Base-by-base conservation (phyloP, 164 flowering plant genomes). In the Nymphaea thermarum region DNA sequence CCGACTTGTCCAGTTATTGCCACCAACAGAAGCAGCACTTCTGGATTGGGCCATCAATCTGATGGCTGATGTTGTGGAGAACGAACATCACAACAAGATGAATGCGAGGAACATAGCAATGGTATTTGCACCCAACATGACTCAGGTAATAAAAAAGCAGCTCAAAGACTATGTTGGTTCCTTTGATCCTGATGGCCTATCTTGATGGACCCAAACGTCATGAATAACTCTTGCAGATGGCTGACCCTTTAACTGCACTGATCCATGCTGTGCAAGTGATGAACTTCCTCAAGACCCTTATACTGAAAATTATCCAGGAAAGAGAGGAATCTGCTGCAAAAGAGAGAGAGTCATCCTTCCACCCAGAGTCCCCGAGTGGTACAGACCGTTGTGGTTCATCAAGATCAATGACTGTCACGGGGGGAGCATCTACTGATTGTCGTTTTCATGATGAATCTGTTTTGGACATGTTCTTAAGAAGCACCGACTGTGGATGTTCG, bases 41-140 rank as follows among this genome's bases (percentile, higher is more conserved):
- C 99, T 94, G 43, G 87, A 91, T 74, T 94, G 99, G 99, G 87
- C 96, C 43, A 84, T 94, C 83, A 90, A 91, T 80, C 74, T 94
- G 76, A 91, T 91, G 99, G 86, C 90, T 51, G 99, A 94, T 73
- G 96, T 94, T 17, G 99, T 83, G 76, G 81, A 86, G 74, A 71
- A 85, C 64, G 97, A 91, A 70, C 81, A 82, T 65, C 70, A 62
- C 67, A 94, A 94, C 83, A 94, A 94, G 84, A 94, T 94, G 99
- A 90, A 94, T 78, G 97, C 96, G 10, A 87, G 95, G 36, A 91
- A 91, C 70, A 82, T 89, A 65, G 93, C 97, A 3, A 85, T 91
- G 95, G 91, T 91, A 62, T 94, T 94, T 79, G 99, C 97, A 5
- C 99, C 97, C 17, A 94, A 94, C 77, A 94, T 94, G 99, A 94